Evolutionary conservation across 2,329 filamentous ascomycete species (phyloP), one percentile per base, ranked within the genome.

Genomic region (Blastomyces silverae): DNA sequence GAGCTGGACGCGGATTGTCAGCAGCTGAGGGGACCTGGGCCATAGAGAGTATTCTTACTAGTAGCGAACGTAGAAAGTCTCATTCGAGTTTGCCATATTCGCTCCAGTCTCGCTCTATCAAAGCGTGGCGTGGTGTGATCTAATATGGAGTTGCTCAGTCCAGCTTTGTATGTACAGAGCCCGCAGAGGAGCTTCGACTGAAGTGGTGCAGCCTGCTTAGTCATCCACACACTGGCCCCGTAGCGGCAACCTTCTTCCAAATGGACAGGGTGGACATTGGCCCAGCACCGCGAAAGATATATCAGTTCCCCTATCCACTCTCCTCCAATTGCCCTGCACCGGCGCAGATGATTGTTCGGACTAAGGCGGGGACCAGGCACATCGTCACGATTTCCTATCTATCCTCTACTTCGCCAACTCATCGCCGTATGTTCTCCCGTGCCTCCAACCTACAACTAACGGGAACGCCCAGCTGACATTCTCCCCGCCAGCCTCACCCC

Each of bases 41-140:
- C 69, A 69, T 62, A 69, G 65, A 64, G 61, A 44, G 42, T 66
- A 52, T 70, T 46, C 89, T 77, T 86, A 97, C 93, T 99, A 99
- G 83, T 99, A 99, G 73, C 94, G 88, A 70, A 99, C 81, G 74
- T 99, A 99, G 77, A 99, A 97, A 8, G 89, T 88, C 72, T 97
- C 92, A 77, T 84, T 89, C 71, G 83, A 79, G 65, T 81, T 56
- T 50, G 48, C 52, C 61, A 64, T 62, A 28, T 66, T 55, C n/a
- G 31, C 59, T 53, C 48, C 53, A 37, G 53, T 39, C 53, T 22
- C 39, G 7, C 53, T 37, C 53, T 57, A 37, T 20, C 17, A 57
- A 62, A 62, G 22, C 25, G 39, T 28, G 11, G 57, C n/a, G n/a
- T 25, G 22, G 46, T 44, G n/a, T n/a, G n/a, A n/a, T n/a, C n/a